Conservation (phyloP, 257 asterid species). For the Penstemon eatonii region DNA sequence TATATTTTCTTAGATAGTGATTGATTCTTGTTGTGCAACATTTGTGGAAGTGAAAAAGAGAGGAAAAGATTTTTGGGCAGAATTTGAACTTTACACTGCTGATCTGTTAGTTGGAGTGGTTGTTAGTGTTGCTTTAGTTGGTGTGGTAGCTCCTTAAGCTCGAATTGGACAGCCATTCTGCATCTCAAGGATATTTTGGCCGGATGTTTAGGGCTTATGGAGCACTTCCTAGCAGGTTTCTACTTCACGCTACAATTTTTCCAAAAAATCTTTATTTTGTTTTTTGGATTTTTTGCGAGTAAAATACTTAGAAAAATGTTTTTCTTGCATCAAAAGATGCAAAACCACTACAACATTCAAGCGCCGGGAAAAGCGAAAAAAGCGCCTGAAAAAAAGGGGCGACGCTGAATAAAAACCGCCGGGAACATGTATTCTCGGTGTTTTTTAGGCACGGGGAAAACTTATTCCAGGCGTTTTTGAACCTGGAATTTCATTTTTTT, state of each 20-base stretch:
- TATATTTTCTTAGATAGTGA: constrained; percentile 56
- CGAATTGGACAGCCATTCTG: constrained; percentile 71
- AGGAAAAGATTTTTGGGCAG: constrained; percentile 97
- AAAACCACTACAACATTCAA: too few species aligned
- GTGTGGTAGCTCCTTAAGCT: constrained; percentile 94
- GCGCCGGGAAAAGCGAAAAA: too few species aligned
- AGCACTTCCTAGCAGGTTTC: constrained; percentile 96
- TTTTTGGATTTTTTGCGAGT: too few species aligned
- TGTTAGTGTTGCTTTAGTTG: constrained; percentile 94
- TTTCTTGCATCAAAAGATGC: too few species aligned
- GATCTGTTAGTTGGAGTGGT: constrained; percentile 93
- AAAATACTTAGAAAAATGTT: too few species aligned
- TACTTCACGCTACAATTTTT: background rate
- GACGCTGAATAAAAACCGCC: too few species aligned
- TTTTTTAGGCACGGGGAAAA: too few species aligned
- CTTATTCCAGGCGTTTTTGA: too few species aligned
- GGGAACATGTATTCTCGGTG: too few species aligned
- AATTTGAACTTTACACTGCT: constrained; percentile 86
- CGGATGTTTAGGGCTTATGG: constrained; percentile 70
- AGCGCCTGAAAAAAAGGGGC: too few species aligned
- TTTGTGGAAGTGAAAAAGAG: constrained; percentile 95
- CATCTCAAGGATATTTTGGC: constrained; percentile 70
- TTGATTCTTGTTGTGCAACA: constrained; percentile 95
- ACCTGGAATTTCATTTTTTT: too few species aligned
- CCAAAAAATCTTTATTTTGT: too few species aligned